Evolutionary conservation across 441 rosid genomes (phyloP).

Genomic region (Arabidopsis lyrata): DNA sequence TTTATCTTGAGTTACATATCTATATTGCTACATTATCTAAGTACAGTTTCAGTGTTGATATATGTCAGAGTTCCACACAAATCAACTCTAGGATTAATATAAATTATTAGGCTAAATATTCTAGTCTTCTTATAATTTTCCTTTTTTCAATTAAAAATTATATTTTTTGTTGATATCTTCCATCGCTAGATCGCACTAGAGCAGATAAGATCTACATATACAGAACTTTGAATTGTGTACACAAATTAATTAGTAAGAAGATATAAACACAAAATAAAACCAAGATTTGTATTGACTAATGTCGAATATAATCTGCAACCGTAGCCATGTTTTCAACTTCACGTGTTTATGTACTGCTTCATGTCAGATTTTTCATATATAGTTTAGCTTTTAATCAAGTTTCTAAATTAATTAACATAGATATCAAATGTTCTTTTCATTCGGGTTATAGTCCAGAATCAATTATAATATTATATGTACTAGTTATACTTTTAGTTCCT

Average conservation of each 20-base stretch:
- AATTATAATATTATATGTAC: not conserved
- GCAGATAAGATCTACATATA: conserved; percentile 26
- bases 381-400: not conserved
- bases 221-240: conserved; percentile 20
- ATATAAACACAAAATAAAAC: not conserved
- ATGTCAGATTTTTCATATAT: conserved; percentile 24
- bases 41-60: no score
- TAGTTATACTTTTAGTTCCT: not conserved
- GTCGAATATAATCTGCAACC: conserved; percentile 21
- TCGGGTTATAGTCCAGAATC: not conserved
- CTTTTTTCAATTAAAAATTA: not conserved
- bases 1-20: not conserved
- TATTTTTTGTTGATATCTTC: not conserved
- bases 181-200: conserved; percentile 33
- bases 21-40: no score
- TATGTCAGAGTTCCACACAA: no score
- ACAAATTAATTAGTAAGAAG: conserved; percentile 19
- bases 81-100: no score
- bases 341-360: conserved; percentile 37
- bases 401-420: conserved; percentile 4
- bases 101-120: not conserved
- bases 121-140: not conserved
- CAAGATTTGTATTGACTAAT: conserved; percentile 37
- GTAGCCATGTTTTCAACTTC: conserved; percentile 31
- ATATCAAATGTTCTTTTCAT: conserved; percentile 11